Evolutionary conservation across 2,329 filamentous ascomycete species (phyloP).

Genomic region (Fusarium lyarnte): DNA sequence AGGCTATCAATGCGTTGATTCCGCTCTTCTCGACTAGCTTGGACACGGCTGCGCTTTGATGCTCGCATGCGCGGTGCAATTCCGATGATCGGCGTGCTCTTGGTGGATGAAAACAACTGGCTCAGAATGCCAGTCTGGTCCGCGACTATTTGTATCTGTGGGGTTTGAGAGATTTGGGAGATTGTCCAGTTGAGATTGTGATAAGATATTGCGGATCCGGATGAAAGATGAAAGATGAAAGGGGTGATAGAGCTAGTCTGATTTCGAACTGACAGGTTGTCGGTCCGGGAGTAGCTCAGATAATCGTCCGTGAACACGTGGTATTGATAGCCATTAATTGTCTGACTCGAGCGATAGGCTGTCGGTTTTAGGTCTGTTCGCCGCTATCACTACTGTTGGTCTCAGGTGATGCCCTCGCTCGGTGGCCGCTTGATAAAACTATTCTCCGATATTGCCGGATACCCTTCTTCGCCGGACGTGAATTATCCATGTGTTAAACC

Average conservation of each 20-base stretch:
- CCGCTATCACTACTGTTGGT: neutral
- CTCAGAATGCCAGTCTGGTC: neutral
- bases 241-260: neutral
- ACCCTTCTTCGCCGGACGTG: neutral
- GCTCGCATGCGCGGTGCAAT: neutral
- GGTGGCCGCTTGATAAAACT: neutral
- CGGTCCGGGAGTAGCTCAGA: neutral
- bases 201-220: neutral
- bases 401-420: neutral
- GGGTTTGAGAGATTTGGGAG: neutral
- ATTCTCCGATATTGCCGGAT: rapidly evolving
- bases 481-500: rapidly evolving
- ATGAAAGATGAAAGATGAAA: neutral
- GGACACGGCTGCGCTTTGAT: neutral
- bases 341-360: neutral
- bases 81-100: neutral
- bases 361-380: neutral
- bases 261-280: neutral
- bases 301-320: neutral
- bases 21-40: neutral
- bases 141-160: neutral
- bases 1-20: neutral
- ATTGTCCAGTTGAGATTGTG: neutral
- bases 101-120: neutral
- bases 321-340: neutral